These are phyloP conservation scores for Choanephora cucurbitarum DNA, from an alignment of 371 early-diverging fungal species.

Conservation along the genomic window DNA sequence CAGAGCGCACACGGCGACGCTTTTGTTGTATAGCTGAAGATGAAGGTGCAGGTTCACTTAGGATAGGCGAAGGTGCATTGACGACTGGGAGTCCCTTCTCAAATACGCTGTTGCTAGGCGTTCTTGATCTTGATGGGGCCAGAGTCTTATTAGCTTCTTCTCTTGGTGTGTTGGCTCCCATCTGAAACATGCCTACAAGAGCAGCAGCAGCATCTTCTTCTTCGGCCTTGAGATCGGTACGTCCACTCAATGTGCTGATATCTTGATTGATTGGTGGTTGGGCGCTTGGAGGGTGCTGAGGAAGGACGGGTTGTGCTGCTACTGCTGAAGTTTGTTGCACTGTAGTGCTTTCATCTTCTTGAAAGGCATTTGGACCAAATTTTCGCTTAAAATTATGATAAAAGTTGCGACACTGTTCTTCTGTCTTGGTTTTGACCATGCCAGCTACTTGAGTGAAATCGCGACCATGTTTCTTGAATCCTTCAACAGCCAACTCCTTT, in stretches of 20 bases:
- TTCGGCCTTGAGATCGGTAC: slow-evolving; percentile 45
- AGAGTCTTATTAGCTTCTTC: slow-evolving; percentile 8
- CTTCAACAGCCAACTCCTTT: slow-evolving; percentile 73
- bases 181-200: slow-evolving; percentile 51
- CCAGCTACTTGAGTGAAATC: slow-evolving; percentile 74
- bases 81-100: background rate
- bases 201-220: slow-evolving; percentile 60
- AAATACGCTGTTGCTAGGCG: slow-evolving; percentile 13
- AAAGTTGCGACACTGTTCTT: slow-evolving; percentile 80
- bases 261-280: slow-evolving; percentile 1
- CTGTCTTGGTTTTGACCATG: slow-evolving; percentile 77
- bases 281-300: background rate
- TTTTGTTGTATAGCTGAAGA: slow-evolving; percentile 10
- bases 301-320: background rate
- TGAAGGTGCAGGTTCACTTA: background rate
- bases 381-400: slow-evolving; percentile 76
- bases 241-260: slow-evolving; percentile 19
- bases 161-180: slow-evolving; percentile 31
- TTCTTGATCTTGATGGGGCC: slow-evolving; percentile 11
- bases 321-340: slow-evolving; percentile 14
- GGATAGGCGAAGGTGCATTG: background rate
- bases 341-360: slow-evolving; percentile 40
- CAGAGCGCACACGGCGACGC: slow-evolving; percentile 29
- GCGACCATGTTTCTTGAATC: slow-evolving; percentile 70
- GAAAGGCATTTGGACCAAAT: slow-evolving; percentile 63